Evolutionary conservation across 441 rosid genomes (phyloP), one percentile per base, ranked within the genome.

Genomic region (Brassica hybrid): DNA sequence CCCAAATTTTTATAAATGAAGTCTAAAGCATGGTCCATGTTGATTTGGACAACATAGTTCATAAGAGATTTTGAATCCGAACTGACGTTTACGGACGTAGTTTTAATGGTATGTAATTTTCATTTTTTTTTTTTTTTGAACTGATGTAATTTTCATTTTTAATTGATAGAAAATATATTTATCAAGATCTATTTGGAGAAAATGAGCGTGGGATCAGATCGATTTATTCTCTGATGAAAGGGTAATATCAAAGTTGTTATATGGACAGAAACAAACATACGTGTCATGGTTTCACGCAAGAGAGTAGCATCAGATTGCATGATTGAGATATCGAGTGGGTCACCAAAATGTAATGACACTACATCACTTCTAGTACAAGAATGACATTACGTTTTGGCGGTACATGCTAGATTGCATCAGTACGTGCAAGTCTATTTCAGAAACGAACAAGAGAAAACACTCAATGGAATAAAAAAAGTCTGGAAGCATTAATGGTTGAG

Each of bases 181-280:
- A 6, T 62, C 19, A 5, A 62, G 27, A 10, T 25, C 41, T 36
- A 58, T 70, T 50, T 57, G 65, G 19, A 13, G 41, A 71, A 60
- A 43, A 10, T 45, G 59, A 43, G 23, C 16, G 60, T 62, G 69
- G 48, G 60, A 30, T 72, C 61, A 41, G 43, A 36, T 36, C 38
- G 7, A 6, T 34, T 34, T 34, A 34, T 34, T 34, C 38, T 34
- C 8, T 6, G 38, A 34, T 34, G 41, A 38, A 38, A 38, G 10
- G 43, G 43, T 8, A 10, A 34, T 72, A 69, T 62, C 62, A 62
- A 48, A 64, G 23, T 52, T 64, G 76, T 18, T 36, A 25, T 63
- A 52, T 64, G 70, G 63, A 52, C 69, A 64, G 36, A 63, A 52
- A 18, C 34, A 63, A 2, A 73, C 12, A 30, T 30, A 73, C 25